Base-by-base conservation (phyloP, 2,329 filamentous ascomycete genomes). In the Fusarium tanahbumbuense region DNA sequence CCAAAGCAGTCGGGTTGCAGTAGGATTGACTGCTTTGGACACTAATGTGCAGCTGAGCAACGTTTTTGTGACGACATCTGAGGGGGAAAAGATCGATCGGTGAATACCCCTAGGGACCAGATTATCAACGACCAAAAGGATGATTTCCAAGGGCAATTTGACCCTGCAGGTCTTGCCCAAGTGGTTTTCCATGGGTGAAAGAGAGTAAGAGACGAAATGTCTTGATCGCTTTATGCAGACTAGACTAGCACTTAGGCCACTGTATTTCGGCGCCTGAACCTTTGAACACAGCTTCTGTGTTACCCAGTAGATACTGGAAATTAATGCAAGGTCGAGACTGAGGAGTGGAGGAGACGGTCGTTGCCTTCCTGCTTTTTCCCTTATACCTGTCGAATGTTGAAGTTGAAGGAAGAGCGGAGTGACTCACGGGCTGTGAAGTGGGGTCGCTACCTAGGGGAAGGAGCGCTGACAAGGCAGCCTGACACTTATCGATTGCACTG, bases 71-170 rank as follows among this genome's bases (percentile, higher is more conserved):
- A 47, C 20, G 2, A 11, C 3, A 18, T 71, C 20, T 2, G 23
- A 47, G 45, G 48, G 1, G 11, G 30, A 3, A 37, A 37, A 37
- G 34, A 37, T 37, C 9, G 34, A 37, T 37, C 25, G 8, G 0
- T 11, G 11, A 5, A 18, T 15, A 7, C 50, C 20, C 2, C 27
- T 18, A 12, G 56, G 30, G 3, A 55, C 23, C 0, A 74, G 8
- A 3, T 47, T 27, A 22, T 71, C 64, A 4, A 73, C 11, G 4
- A 74, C 56, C 10, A 64, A 25, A 3, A 74, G 3, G 2, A 74
- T 16, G 9, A 74, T 5, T 18, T 74, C 72, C 3, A 32, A 6
- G 5, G 69, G 65, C 1, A 64, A 42, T 3, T 1, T 42, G 13
- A 16, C 2, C 1, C 1, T 4, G 0, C 1, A 4, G 11, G 5